Base-by-base conservation (phyloP, 129 eudicot genomes). In the Deinandra increscens region DNA sequence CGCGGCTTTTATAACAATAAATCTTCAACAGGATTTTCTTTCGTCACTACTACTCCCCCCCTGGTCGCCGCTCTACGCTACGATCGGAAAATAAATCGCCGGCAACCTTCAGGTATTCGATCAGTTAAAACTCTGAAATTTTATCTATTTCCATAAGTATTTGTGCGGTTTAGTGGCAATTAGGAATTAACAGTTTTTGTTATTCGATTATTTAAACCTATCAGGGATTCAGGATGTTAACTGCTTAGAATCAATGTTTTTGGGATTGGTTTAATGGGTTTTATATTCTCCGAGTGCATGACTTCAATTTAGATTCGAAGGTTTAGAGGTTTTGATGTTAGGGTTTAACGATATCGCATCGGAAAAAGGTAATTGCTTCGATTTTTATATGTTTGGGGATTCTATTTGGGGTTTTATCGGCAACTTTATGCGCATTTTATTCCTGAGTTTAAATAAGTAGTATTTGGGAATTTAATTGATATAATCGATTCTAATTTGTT, bases 51-150 rank as follows among this genome's bases (percentile, higher is more conserved):
- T 39, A 41, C 66, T 54, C 65, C 31, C 65, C 17, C 51, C 64
- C 33, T 53, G 54, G 60, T 54, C 75, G 54, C 66, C 66, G 41
- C 75, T 70, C 55, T 55, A 15, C 36, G 73, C 73, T 50, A 5
- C 18, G n/a, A 51, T 41, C 45, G 22, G 73, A 51, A 51, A 36
- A 70, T 6, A 55, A 70, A 53, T 39, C 65, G 65, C 64, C 74
- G 65, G 65, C 66, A 23, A 55, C 54, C 0, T 39, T 39, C 75
- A 70, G 65, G 74, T 70, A 38, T 70, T 53, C 31, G 38, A 69
- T 69, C 11, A 5, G 33, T 51, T 18, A 9, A 37, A 34, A 1
- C 49, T 37, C 61, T 45, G 7, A 18, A 50, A 18, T 53, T 17
- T 17, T 15, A 10, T 68, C 7, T 49, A 26, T 33, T 46, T 51